Conservation (phyloP, 305 asterid species). For the Fraxinus dipetala region DNA sequence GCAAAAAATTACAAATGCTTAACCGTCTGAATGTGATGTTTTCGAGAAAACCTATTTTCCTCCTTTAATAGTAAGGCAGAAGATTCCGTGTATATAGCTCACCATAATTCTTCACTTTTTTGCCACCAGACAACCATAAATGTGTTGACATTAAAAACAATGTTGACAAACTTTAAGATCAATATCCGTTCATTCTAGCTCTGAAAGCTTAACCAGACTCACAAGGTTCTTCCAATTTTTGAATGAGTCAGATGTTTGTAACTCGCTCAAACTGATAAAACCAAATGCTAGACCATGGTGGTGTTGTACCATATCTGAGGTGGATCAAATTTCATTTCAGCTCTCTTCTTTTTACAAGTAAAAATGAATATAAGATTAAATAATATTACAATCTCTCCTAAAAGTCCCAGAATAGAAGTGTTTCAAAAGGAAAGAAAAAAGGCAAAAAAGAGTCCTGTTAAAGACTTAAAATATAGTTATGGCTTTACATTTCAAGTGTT, state of each 20-base stretch:
- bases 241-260: not conserved
- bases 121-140: not conserved
- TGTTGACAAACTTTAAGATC: not conserved
- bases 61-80: not conserved
- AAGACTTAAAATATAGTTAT: not conserved
- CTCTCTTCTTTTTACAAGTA: not conserved
- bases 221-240: not conserved
- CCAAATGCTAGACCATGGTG: not conserved
- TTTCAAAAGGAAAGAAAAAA: not conserved
- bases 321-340: not conserved
- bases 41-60: not conserved
- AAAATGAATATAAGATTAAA: not conserved
- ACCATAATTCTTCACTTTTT: not conserved
- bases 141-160: not conserved
- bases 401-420: not conserved
- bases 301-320: not conserved
- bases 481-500: not conserved
- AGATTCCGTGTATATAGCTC: not conserved
- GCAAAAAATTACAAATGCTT: not conserved
- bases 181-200: not conserved
- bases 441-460: not conserved
- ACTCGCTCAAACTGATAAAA: not conserved
- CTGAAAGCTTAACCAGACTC: not conserved
- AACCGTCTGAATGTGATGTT: not conserved
- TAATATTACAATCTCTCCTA: not conserved